These are phyloP conservation scores for Petunia axillaris DNA, from an alignment of 257 asterid species.

Conservation along the genomic window DNA sequence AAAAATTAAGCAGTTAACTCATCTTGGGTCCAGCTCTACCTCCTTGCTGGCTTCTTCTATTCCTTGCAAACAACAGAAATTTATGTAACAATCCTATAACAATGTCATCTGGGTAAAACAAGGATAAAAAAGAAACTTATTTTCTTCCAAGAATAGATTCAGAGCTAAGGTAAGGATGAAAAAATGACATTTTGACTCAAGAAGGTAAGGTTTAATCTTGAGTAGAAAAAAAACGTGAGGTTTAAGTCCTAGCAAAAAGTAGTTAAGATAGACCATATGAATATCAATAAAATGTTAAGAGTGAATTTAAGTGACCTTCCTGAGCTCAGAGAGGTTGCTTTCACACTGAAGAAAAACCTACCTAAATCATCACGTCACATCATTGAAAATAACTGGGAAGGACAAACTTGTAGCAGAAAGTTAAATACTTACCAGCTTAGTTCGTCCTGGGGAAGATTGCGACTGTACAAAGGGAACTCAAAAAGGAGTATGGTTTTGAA, in stretches of 20 bases:
- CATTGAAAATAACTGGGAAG: background rate
- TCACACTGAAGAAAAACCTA: background rate
- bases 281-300: background rate
- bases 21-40: constrained; percentile 30
- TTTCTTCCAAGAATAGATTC: background rate
- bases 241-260: background rate
- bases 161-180: background rate
- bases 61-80: constrained; percentile 39
- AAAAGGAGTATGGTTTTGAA: constrained; percentile 66
- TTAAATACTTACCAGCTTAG: constrained; percentile 59
- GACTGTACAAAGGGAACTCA: constrained; percentile 88
- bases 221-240: background rate
- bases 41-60: constrained; percentile 37
- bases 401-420: background rate
- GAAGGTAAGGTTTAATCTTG: background rate
- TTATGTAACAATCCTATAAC: background rate
- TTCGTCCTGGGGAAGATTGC: constrained; percentile 64
- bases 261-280: background rate
- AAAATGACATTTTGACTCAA: background rate
- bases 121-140: background rate
- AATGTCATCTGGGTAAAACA: background rate
- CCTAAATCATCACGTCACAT: background rate
- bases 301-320: background rate
- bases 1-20: constrained; percentile 27
- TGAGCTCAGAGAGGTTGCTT: background rate